Evolutionary conservation across 2,329 filamentous ascomycete species (phyloP).

Genomic region (Cytospora leucostoma): DNA sequence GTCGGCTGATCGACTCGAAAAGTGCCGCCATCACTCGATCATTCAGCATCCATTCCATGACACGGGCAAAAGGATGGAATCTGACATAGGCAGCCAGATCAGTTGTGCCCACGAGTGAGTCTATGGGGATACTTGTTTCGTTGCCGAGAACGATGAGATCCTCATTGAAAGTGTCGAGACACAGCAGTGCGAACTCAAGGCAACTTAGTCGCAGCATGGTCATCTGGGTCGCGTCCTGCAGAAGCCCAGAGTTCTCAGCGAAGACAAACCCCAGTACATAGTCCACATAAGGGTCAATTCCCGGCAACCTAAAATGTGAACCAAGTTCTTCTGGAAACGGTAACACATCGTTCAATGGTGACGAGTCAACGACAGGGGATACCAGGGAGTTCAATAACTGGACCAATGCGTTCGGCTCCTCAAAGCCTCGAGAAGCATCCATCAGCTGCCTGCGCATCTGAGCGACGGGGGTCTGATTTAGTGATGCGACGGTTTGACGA

Average conservation of each 20-base stretch:
- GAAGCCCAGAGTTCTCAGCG: conserved; percentile 63
- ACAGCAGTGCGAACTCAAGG: conserved; percentile 78
- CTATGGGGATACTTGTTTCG: conserved; percentile 72
- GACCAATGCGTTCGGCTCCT: conserved; percentile 84
- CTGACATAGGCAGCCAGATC: conserved; percentile 79
- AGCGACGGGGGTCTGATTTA: conserved; percentile 36
- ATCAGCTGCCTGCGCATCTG: conserved; percentile 67
- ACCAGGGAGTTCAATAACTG: conserved; percentile 73
- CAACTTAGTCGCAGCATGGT: conserved; percentile 77
- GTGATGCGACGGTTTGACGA: conserved; percentile 22
- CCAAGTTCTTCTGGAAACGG: conserved; percentile 88
- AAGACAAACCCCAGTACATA: conserved; percentile 83
- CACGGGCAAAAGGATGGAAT: conserved; percentile 87
- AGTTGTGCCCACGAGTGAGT: conserved; percentile 71
- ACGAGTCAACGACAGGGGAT: conserved; percentile 62
- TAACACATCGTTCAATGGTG: conserved; percentile 69
- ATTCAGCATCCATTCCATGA: conserved; percentile 99
- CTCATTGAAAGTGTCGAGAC: conserved; percentile 88
- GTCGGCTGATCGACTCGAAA: conserved; percentile 69
- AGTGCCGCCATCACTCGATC: conserved; percentile 80
- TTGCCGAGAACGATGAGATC: conserved; percentile 85
- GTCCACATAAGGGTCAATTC: conserved; percentile 91
- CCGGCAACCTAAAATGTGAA: conserved; percentile 70
- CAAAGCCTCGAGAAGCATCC: conserved; percentile 75
- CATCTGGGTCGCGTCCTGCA: conserved; percentile 67